Evolutionary conservation across 257 asterid genomes (phyloP), one percentile per base, ranked within the genome.

Genomic region (Solanum medicagineum): DNA sequence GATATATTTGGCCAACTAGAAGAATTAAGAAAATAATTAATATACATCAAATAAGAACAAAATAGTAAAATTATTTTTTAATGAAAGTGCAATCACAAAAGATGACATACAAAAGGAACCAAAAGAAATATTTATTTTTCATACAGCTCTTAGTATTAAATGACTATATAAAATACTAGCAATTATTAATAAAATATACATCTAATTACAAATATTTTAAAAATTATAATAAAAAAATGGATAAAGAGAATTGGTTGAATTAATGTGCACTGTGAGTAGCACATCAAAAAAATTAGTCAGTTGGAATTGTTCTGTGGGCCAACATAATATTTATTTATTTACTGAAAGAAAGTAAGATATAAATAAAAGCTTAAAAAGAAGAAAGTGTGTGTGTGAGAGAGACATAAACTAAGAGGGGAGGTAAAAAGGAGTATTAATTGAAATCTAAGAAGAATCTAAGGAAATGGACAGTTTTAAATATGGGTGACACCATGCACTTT

Each of bases 371-470:
- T n/a, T 20, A 59, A 59, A n/a, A 59, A n/a, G 9, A 59, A 63
- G 10, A 63, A 63, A 63, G 70, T 3, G 36, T 10, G 17, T 11
- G 56, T 20, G 80, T 47, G 7, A 14, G 56, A 0, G 14, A 8
- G 51, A 40, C 73, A 66, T 4, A 40, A 69, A 17, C 22, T 40
- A 49, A 49, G 44, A 22, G 24, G n/a, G 44, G 2, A 22, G 9
- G 44, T 22, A 20, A 26, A 51, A 49, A 75, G 45, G 8, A 51
- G 45, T 77, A 77, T 51, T 77, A 77, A 77, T 77, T 77, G 82
- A 77, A 77, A 87, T 77, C 86, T 82, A 85, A 42, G 75, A 63
- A 85, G 86, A 75, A 75, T 86, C 89, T 77, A 83, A 63, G 40
- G 45, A 29, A 40, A 49, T 32, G 10, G 77, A 69, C n/a, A 62